Evolutionary conservation across 768 basidiomycete genomes (phyloP).

Genomic region (Termitomyces heimii): DNA sequence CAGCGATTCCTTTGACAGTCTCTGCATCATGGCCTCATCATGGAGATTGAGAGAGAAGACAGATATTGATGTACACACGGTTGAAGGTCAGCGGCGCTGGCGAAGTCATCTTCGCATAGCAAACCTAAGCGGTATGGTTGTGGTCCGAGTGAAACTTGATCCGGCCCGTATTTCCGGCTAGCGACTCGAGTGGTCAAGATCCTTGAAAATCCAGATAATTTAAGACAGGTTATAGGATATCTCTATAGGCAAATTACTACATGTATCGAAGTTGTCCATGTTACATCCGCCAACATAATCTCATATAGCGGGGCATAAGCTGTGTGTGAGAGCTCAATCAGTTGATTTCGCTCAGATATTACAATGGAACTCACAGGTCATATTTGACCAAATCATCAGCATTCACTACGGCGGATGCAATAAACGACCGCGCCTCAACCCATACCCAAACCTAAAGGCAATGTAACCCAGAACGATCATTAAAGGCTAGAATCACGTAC

Average conservation of each 20-base stretch:
- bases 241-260: slow-evolving; percentile 1
- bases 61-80: slow-evolving; percentile 16
- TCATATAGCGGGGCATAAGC: slow-evolving; percentile 23
- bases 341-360: not conserved
- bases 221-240: not conserved
- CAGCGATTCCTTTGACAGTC: slow-evolving; percentile 56
- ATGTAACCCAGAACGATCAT: not conserved
- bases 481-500: slow-evolving; percentile 31
- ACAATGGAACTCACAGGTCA: slow-evolving; percentile 60
- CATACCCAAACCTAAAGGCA: slow-evolving; percentile 76
- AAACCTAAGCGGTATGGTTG: not conserved
- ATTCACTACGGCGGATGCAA: slow-evolving; percentile 69
- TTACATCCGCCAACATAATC: not conserved
- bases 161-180: not conserved
- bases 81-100: slow-evolving; percentile 28
- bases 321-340: not conserved
- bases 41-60: not conserved
- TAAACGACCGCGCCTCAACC: slow-evolving; percentile 88
- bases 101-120: slow-evolving; percentile 17
- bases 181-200: not conserved
- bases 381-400: slow-evolving; percentile 85
- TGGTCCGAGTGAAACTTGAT: not conserved
- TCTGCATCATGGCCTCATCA: slow-evolving; percentile 31
- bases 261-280: not conserved
- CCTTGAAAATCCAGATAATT: not conserved